A percentile compares a stretch with the other conserved stretches of the same genome.
phyloP scores from a whole-genome alignment of 495 filamentous ascomycete species.

The Aspergillus cavernicola region DNA sequence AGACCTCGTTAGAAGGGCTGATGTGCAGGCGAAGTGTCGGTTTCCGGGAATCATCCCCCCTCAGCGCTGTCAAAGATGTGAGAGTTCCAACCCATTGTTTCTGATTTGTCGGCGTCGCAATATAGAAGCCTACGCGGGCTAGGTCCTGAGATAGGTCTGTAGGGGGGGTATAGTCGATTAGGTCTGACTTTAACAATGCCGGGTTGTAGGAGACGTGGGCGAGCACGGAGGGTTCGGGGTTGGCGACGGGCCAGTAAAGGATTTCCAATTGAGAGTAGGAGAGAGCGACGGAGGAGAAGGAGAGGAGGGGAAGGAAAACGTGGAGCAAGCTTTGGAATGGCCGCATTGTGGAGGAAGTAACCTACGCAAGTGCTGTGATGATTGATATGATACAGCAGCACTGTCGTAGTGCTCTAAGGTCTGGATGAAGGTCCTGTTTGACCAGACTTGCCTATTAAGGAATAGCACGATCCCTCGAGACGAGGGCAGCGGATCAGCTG shows the following conservation, averaged over 20 bases:
- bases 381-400: background rate
- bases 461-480: background rate
- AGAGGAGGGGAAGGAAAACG: constrained; percentile 17
- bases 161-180: constrained; percentile 36
- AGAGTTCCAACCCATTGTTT: constrained; percentile 44
- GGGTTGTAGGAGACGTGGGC: constrained; percentile 41
- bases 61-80: constrained; percentile 29
- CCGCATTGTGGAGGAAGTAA: constrained; percentile 24
- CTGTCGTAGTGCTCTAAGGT: too few relatives aligned
- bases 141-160: constrained; percentile 16
- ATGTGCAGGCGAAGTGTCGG: constrained; percentile 38
- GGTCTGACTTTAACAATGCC: constrained; percentile 25
- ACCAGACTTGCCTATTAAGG: background rate
- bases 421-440: too few relatives aligned
- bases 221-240: constrained; percentile 35
- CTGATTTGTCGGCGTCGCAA: constrained; percentile 18
- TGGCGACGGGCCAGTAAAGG: constrained; percentile 38
- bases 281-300: constrained; percentile 11
- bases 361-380: background rate
- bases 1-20: constrained; percentile 31
- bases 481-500: background rate
- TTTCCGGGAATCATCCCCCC: constrained; percentile 13
- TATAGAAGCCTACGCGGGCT: constrained; percentile 39
- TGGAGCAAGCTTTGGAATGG: constrained; percentile 15
- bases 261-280: constrained; percentile 32